Conservation (phyloP, 129 eudicot species). For the Apium graveolens region DNA sequence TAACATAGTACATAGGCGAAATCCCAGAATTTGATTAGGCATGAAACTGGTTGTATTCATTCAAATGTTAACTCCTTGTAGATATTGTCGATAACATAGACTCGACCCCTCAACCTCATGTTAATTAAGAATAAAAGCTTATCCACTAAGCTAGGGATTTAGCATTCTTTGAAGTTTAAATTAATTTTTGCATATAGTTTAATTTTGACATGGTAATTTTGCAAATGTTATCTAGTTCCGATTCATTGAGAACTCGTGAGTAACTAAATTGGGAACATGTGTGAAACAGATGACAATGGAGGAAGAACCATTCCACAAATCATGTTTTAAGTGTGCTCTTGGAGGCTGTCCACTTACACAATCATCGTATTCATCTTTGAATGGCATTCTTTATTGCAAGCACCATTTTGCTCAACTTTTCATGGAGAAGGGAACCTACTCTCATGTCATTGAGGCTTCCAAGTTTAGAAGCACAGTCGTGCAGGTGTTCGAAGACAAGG, state of each 20-base stretch:
- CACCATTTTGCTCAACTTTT: slow-evolving; percentile 84
- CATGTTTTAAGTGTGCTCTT: slow-evolving; percentile 94
- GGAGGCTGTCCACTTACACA: slow-evolving; percentile 96
- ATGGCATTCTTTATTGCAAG: slow-evolving; percentile 86
- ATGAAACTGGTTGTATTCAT: not conserved
- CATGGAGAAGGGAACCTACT: slow-evolving; percentile 91
- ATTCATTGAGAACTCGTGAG: not conserved
- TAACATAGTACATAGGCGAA: not conserved
- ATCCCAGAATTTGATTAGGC: not conserved
- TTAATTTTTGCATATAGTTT: not conserved
- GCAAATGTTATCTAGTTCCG: not conserved
- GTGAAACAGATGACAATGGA: slow-evolving; percentile 62
- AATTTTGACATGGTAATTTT: not conserved
- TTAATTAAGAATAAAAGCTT: no score
- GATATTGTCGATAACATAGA: not conserved
- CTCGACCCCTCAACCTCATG: not conserved
- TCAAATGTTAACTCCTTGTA: no score
- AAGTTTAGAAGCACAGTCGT: slow-evolving; percentile 33
- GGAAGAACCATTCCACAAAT: slow-evolving; percentile 82
- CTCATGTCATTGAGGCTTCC: slow-evolving; percentile 72
- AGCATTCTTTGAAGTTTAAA: not conserved
- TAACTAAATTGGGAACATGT: not conserved
- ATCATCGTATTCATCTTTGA: slow-evolving; percentile 86
- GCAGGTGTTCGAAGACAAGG: slow-evolving; percentile 10
- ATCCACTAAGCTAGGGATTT: not conserved